These are phyloP conservation scores for Penicillium crustosum DNA, from an alignment of 2,329 filamentous ascomycete species.

Conservation along the genomic window DNA sequence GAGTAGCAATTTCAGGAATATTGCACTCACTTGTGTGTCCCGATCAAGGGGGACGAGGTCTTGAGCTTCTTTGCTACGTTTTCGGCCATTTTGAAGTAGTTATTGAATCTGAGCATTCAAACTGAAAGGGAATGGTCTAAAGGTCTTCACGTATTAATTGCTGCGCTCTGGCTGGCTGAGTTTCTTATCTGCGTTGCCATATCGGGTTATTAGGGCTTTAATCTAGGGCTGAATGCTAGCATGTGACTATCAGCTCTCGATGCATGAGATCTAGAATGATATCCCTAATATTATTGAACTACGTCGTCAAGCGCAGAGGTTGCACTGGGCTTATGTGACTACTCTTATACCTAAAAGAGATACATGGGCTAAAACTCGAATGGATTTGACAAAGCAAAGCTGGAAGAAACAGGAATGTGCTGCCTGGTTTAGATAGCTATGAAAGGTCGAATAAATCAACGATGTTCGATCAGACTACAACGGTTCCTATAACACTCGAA, in stretches of 20 bases:
- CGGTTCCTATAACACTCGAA: background rate
- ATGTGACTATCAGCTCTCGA: background rate
- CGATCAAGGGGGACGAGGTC: slow-evolving; percentile 70
- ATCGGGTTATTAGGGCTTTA: slow-evolving; percentile 24
- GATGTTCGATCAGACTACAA: background rate
- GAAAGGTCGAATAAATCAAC: background rate
- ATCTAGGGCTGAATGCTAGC: slow-evolving; percentile 2
- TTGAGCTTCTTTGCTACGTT: slow-evolving; percentile 79
- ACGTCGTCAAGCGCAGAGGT: background rate
- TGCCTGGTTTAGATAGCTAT: background rate
- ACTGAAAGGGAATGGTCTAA: background rate
- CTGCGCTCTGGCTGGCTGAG: slow-evolving; percentile 18
- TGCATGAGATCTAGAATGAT: background rate
- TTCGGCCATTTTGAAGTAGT: slow-evolving; percentile 62
- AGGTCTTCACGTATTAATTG: slow-evolving; percentile 16
- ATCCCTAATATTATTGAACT: background rate
- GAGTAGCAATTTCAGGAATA: background rate
- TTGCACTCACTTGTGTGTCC: slow-evolving; percentile 74
- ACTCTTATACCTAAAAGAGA: background rate
- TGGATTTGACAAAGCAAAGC: background rate
- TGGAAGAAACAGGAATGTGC: background rate
- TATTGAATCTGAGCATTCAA: slow-evolving; percentile 41
- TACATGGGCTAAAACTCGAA: background rate
- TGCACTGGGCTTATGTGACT: background rate
- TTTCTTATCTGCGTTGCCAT: slow-evolving; percentile 19